Evolutionary conservation across 2,329 filamentous ascomycete genomes (phyloP).

Genomic region (Trichoderma aggressivum): DNA sequence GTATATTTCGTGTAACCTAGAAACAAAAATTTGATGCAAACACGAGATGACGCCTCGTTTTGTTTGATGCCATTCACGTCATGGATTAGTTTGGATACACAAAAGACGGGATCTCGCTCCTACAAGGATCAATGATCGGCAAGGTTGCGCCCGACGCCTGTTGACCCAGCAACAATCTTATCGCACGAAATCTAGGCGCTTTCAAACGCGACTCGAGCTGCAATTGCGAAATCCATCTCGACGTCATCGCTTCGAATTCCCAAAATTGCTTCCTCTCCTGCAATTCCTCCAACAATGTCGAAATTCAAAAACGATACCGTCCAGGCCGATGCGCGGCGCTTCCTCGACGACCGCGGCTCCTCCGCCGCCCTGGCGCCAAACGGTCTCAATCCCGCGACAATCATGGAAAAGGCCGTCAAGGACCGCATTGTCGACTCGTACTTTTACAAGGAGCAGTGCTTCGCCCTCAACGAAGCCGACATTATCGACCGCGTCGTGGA

Average conservation of each 20-base stretch:
- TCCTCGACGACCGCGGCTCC: slow-evolving; percentile 90
- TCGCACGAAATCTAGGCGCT: slow-evolving; percentile 23
- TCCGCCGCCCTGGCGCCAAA: slow-evolving; percentile 71
- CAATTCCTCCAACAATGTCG: slow-evolving; percentile 27
- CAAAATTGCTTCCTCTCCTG: slow-evolving; percentile 6
- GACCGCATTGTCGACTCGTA: slow-evolving; percentile 94
- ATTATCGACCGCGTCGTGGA: slow-evolving; percentile 87
- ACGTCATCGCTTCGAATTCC: slow-evolving; percentile 16
- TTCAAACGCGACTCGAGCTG: slow-evolving; percentile 21
- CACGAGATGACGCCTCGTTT: not conserved
- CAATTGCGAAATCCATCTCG: not conserved
- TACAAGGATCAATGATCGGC: not conserved
- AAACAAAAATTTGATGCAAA: not conserved
- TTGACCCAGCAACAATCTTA: slow-evolving; percentile 48
- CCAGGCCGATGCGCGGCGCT: slow-evolving; percentile 74
- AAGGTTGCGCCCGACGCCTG: slow-evolving; percentile 13
- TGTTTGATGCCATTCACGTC: not conserved
- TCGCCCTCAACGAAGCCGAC: slow-evolving; percentile 80
- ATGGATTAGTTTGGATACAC: not conserved
- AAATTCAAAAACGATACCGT: slow-evolving; percentile 50
- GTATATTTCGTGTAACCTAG: not conserved
- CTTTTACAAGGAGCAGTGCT: slow-evolving; percentile 99
- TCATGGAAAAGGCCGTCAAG: slow-evolving; percentile 92
- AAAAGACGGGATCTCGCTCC: not conserved
- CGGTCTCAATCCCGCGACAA: slow-evolving; percentile 89